Percentiles rank a stretch among this genome's conserved stretches.
phyloP scores from a whole-genome alignment of 805 yeast species.

The Blastobotrys terrestris region DNA sequence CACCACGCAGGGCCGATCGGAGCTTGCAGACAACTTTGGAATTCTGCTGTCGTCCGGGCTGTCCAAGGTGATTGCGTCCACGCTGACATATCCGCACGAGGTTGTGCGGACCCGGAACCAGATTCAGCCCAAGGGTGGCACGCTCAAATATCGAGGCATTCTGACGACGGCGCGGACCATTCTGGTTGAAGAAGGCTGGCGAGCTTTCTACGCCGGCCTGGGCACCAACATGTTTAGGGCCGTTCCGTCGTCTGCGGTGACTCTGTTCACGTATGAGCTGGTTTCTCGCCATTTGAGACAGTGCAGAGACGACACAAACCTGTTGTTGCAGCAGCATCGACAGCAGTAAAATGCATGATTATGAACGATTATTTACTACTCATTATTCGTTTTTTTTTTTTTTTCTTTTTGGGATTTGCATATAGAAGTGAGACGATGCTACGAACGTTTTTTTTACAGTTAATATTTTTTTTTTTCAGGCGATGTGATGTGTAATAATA shows the following conservation, averaged over 20 bases:
- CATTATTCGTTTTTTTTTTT: too few species aligned
- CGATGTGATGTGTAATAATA: not conserved
- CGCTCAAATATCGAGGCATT: conserved; percentile 30
- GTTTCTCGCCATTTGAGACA: conserved; percentile 24
- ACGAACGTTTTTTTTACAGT: not conserved
- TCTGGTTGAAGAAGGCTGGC: conserved; percentile 60
- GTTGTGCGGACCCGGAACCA: conserved; percentile 89
- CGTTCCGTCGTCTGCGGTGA: conserved; percentile 93
- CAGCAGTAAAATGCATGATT: not conserved
- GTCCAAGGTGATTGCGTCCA: conserved; percentile 83
- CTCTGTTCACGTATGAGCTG: conserved; percentile 80
- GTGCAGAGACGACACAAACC: conserved; percentile 2
- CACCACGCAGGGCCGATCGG: conserved; percentile 26
- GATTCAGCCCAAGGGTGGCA: conserved; percentile 31
- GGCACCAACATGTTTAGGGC: conserved; percentile 81
- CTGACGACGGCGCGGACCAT: conserved; percentile 35
- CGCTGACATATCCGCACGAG: conserved; percentile 92
- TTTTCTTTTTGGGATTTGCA: not conserved
- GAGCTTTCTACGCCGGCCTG: conserved; percentile 87
- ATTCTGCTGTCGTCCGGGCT: conserved; percentile 58
- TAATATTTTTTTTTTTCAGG: not conserved
- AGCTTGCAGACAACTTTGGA: conserved; percentile 11
- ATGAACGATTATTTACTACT: not conserved
- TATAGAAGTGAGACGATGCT: not conserved
- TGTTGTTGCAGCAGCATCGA: not conserved